phyloP scores from a whole-genome alignment of 1,139 yeast species.

The Hyphopichia fennica region DNA sequence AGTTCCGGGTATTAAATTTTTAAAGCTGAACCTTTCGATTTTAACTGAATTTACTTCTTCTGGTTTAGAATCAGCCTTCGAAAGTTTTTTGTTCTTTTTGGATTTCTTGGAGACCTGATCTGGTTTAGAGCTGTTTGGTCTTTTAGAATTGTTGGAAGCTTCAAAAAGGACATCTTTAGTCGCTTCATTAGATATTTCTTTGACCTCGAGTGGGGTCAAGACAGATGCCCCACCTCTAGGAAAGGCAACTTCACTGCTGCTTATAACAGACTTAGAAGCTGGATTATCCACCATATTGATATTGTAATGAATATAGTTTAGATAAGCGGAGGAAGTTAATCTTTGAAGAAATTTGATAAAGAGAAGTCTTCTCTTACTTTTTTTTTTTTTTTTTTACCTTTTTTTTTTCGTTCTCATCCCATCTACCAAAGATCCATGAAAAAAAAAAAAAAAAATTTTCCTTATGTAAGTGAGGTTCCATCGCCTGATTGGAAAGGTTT shows the following conservation, averaged over 20 bases:
- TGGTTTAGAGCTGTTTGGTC: conserved; percentile 24
- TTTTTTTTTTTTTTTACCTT: not conserved
- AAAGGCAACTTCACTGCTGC: conserved; percentile 67
- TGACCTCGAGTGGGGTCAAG: conserved; percentile 85
- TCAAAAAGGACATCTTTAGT: conserved; percentile 82
- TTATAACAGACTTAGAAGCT: conserved; percentile 17
- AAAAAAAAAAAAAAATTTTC: not conserved
- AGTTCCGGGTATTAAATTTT: conserved; percentile 67
- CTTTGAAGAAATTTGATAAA: not conserved
- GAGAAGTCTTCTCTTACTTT: not conserved
- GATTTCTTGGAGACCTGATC: conserved; percentile 27
- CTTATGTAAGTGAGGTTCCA: not conserved
- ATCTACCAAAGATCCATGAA: not conserved
- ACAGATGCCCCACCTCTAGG: conserved; percentile 95
- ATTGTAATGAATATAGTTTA: not conserved
- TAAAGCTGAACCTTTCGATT: conserved; percentile 63
- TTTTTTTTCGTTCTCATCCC: conserved; percentile 1
- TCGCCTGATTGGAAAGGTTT: not conserved
- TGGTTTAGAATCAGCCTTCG: conserved; percentile 14
- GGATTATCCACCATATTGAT: not conserved
- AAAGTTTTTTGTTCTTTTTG: conserved; percentile 35
- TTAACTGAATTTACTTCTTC: conserved; percentile 31
- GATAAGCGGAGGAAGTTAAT: not conserved
- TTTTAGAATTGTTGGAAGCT: conserved; percentile 22
- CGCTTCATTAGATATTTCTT: conserved; percentile 91